These are phyloP conservation scores for Millerozyma miso DNA, from an alignment of 805 yeast genomes.

Conservation along the genomic window DNA sequence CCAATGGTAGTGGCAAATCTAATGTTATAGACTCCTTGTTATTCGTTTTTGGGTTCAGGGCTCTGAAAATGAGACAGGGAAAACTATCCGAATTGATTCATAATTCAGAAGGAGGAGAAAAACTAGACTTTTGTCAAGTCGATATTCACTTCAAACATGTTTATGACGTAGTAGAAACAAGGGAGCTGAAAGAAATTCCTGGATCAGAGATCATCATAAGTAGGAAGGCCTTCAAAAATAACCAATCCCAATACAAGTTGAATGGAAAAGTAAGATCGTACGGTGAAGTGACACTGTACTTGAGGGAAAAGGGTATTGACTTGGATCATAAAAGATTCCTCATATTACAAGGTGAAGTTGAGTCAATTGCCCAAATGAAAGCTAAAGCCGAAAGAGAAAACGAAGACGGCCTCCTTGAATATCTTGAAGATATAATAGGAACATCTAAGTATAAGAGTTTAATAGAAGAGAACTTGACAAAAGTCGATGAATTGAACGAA, in stretches of 20 bases:
- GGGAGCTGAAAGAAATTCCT: constrained; percentile 30
- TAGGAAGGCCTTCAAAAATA: constrained; percentile 73
- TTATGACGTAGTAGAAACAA: constrained; percentile 47
- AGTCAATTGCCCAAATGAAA: constrained; percentile 97
- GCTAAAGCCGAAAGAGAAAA: constrained; percentile 90
- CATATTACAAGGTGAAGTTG: constrained; percentile 97
- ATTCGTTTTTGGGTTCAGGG: constrained; percentile 95
- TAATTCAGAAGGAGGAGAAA: constrained; percentile 64
- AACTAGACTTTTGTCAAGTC: constrained; percentile 74
- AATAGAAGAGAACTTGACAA: constrained; percentile 59
- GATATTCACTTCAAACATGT: constrained; percentile 86
- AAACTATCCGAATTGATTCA: constrained; percentile 91
- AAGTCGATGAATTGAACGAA: constrained; percentile 74
- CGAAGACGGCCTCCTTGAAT: constrained; percentile 92
- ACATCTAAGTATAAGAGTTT: constrained; percentile 77
- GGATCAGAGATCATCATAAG: constrained; percentile 65
- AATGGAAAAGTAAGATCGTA: constrained; percentile 68
- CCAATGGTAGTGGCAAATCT: constrained; percentile 97
- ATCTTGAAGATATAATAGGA: constrained; percentile 94
- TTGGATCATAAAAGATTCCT: constrained; percentile 91
- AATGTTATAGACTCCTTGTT: constrained; percentile 95
- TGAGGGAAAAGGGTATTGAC: constrained; percentile 84
- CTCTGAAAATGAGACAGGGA: constrained; percentile 94
- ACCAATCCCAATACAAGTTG: constrained; percentile 73
- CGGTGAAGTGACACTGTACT: constrained; percentile 68